Evolutionary conservation across 1,284 basidiomycete genomes (phyloP).

Genomic region (Neonothopanus nambi): DNA sequence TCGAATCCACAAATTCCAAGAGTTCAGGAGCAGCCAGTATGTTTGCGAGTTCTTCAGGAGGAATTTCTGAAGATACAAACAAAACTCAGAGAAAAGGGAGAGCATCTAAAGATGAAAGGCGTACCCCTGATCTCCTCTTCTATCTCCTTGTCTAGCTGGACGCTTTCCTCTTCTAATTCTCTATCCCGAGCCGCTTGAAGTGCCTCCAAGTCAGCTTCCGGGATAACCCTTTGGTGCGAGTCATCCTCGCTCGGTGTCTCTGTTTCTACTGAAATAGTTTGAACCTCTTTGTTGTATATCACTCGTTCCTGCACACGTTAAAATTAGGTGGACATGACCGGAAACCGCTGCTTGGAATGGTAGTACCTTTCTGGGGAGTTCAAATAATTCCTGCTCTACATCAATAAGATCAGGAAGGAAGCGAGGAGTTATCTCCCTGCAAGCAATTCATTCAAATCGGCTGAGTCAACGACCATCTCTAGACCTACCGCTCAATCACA

Average conservation of each 20-base stretch:
- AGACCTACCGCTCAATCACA: constrained; percentile 62
- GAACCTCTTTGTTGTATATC: constrained; percentile 92
- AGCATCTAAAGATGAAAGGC: constrained; percentile 13
- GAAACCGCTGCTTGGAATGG: not conserved
- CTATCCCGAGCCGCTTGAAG: constrained; percentile 72
- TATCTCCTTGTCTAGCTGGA: constrained; percentile 76
- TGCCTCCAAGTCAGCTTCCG: constrained; percentile 66
- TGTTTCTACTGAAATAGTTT: constrained; percentile 73
- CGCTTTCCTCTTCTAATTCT: constrained; percentile 80
- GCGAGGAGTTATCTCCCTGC: constrained; percentile 63
- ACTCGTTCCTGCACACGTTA: constrained; percentile 66
- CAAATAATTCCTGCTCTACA: constrained; percentile 85
- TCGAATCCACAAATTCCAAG: constrained; percentile 90
- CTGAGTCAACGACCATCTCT: not conserved
- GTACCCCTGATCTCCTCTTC: constrained; percentile 80
- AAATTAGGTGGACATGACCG: not conserved
- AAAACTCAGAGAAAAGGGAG: constrained; percentile 9
- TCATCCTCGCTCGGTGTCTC: constrained; percentile 67
- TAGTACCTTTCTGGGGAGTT: constrained; percentile 81
- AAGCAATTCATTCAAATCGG: constrained; percentile 6
- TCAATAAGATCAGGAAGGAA: constrained; percentile 78
- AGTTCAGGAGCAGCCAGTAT: constrained; percentile 89
- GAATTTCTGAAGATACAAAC: constrained; percentile 58
- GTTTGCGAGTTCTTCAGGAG: constrained; percentile 79
- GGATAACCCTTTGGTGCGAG: constrained; percentile 66